Percentiles rank a stretch among this genome's conserved stretches.
Conservation (phyloP, 2,329 filamentous ascomycete species). For the Teratosphaeria pseudoeucalypti region DNA sequence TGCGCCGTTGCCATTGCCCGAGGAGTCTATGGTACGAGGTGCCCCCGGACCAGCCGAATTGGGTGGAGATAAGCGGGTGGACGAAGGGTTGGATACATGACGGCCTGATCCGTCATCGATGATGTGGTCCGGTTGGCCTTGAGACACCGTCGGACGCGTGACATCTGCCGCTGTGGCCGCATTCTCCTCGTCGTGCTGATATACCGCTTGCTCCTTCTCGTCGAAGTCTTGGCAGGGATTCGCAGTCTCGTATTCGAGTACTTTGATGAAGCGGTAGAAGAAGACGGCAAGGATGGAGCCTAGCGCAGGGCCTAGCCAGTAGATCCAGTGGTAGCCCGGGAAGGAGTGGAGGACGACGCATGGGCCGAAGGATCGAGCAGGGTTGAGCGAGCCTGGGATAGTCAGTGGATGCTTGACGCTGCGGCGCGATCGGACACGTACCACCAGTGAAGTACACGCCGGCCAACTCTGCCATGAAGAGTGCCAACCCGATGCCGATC, state of each 20-base stretch:
- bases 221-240: constrained; percentile 40
- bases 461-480: constrained; percentile 36
- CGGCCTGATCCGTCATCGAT: constrained; percentile 1
- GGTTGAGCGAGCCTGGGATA: constrained; percentile 33
- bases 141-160: constrained; percentile 13
- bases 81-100: neutral
- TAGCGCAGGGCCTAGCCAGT: constrained; percentile 40
- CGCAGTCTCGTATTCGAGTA: constrained; percentile 41
- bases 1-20: neutral
- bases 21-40: neutral
- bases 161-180: constrained; percentile 22
- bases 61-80: neutral
- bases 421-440: neutral
- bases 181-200: constrained; percentile 27
- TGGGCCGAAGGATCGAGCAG: constrained; percentile 40
- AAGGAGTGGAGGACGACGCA: constrained; percentile 35
- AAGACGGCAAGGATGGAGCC: constrained; percentile 36
- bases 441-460: constrained; percentile 30
- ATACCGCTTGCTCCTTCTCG: constrained; percentile 28
- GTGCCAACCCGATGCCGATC: constrained; percentile 36
- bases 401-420: neutral
- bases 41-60: neutral
- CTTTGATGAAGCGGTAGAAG: constrained; percentile 41
- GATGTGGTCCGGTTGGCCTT: neutral
- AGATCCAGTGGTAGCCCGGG: constrained; percentile 40